phyloP scores from a whole-genome alignment of 768 basidiomycete genomes.

The Coprinopsis cinerea region DNA sequence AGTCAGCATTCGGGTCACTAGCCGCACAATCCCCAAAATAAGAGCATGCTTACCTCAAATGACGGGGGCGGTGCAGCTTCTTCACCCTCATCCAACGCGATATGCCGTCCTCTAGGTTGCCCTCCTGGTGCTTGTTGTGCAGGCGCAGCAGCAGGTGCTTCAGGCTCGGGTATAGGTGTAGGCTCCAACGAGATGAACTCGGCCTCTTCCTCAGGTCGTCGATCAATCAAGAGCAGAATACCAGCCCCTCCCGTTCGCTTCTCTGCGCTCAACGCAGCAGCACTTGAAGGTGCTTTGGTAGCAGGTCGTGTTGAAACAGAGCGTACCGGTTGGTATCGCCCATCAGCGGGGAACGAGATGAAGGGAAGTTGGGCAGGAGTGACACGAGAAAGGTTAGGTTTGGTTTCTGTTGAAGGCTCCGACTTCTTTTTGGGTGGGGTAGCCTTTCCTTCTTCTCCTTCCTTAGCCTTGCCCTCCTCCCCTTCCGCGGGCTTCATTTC shows the following conservation, averaged over 20 bases:
- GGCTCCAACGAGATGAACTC: slow-evolving; percentile 66
- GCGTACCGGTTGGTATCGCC: slow-evolving; percentile 86
- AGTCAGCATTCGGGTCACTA: slow-evolving; percentile 5
- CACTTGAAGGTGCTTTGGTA: slow-evolving; percentile 25
- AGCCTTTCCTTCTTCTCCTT: slow-evolving; percentile 37
- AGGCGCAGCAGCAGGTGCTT: slow-evolving; percentile 21
- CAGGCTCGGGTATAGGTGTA: slow-evolving; percentile 21
- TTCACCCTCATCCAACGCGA: slow-evolving; percentile 63
- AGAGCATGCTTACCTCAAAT: slow-evolving; percentile 82
- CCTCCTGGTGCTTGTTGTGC: slow-evolving; percentile 24
- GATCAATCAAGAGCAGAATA: slow-evolving; percentile 79
- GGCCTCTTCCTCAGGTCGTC: slow-evolving; percentile 58
- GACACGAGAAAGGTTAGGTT: slow-evolving; percentile 88
- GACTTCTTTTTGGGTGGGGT: slow-evolving; percentile 49
- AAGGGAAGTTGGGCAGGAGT: slow-evolving; percentile 84
- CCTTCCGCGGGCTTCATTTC: slow-evolving; percentile 70
- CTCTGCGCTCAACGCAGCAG: slow-evolving; percentile 32
- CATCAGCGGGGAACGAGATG: slow-evolving; percentile 72
- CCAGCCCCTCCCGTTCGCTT: slow-evolving; percentile 79
- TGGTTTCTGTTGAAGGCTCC: slow-evolving; percentile 71
- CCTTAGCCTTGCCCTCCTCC: slow-evolving; percentile 44
- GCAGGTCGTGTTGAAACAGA: slow-evolving; percentile 53
- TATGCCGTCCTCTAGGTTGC: slow-evolving; percentile 43
- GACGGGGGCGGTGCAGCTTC: slow-evolving; percentile 73
- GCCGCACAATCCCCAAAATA: not conserved